These are phyloP conservation scores for Panaeolus papilionaceus DNA, from an alignment of 768 basidiomycete species.

Conservation along the genomic window DNA sequence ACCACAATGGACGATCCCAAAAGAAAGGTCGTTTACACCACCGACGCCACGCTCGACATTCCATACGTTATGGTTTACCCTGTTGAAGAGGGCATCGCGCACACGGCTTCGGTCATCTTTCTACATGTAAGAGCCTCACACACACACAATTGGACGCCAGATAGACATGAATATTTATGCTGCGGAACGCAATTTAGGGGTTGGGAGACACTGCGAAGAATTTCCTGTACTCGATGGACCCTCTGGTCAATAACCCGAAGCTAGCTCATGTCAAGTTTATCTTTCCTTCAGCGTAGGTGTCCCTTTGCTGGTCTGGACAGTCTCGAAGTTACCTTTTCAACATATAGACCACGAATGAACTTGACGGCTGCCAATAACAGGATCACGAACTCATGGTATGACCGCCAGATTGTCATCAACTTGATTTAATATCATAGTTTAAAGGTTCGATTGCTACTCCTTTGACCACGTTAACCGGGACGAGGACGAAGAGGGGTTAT, in stretches of 20 bases:
- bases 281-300: conserved; percentile 76
- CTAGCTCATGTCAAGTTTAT: conserved; percentile 86
- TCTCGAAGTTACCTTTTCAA: not conserved
- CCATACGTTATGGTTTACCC: not conserved
- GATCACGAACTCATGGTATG: conserved; percentile 73
- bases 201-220: conserved; percentile 77
- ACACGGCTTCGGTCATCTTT: conserved; percentile 82
- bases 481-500: conserved; percentile 67
- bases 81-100: conserved; percentile 61
- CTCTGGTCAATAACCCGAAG: conserved; percentile 54
- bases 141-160: too few relatives aligned
- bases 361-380: conserved; percentile 77
- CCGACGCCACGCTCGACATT: not conserved
- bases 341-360: conserved; percentile 47
- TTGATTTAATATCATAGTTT: not conserved
- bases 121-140: conserved; percentile 65
- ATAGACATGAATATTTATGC: not conserved
- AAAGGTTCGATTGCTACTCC: conserved; percentile 62
- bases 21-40: not conserved
- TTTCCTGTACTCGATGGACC: conserved; percentile 72
- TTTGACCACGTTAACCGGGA: conserved; percentile 47
- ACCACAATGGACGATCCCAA: not conserved
- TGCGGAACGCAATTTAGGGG: conserved; percentile 48
- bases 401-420: not conserved
- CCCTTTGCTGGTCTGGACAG: not conserved